A percentile compares a stretch with the other conserved stretches of the same genome.
Evolutionary conservation across 2,329 filamentous ascomycete species (phyloP).

Genomic region (Fusarium chaquense): DNA sequence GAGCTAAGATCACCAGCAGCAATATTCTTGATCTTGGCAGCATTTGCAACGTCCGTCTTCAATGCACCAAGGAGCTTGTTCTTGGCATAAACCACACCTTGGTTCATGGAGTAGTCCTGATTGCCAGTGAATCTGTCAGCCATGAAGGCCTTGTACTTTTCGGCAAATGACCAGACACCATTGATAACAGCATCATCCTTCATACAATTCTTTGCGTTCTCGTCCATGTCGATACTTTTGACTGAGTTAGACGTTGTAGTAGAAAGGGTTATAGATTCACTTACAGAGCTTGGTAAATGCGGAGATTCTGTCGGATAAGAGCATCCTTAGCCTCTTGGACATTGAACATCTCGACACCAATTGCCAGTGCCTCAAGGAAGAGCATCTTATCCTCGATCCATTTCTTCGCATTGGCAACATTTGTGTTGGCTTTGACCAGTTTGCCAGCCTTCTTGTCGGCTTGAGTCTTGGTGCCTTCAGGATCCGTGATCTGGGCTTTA

Average conservation of each 20-base stretch:
- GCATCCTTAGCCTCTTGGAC: background rate
- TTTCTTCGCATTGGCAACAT: background rate
- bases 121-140: background rate
- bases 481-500: conserved; percentile 10
- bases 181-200: background rate
- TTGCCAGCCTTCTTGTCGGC: background rate
- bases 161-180: conserved; percentile 24
- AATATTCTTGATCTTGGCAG: background rate
- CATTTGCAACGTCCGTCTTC: background rate
- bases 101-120: conserved; percentile 8
- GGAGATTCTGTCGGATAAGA: conserved; percentile 15
- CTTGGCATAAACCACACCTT: background rate
- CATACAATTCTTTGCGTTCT: conserved; percentile 13
- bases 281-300: background rate
- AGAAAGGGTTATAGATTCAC: fast-evolving
- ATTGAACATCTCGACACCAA: conserved; percentile 23
- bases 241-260: background rate
- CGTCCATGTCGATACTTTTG: conserved; percentile 1
- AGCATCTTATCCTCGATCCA: background rate
- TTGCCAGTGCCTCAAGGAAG: background rate
- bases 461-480: background rate
- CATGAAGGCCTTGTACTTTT: conserved; percentile 17
- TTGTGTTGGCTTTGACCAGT: background rate
- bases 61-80: background rate
- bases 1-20: background rate